These are phyloP conservation scores for Gymnopilus junonius DNA, from an alignment of 768 basidiomycete genomes.

Conservation along the genomic window DNA sequence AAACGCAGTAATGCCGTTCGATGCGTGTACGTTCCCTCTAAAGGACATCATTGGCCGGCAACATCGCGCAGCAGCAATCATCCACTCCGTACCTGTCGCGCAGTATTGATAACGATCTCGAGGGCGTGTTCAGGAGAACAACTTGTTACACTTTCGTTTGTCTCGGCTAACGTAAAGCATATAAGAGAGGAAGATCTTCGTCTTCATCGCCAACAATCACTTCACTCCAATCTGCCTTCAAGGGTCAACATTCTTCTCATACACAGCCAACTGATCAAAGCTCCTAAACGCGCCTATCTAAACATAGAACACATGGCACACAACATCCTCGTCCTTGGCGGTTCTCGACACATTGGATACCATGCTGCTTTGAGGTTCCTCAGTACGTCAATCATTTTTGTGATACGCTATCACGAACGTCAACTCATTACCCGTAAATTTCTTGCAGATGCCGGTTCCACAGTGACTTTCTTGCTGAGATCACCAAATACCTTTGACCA, in stretches of 20 bases:
- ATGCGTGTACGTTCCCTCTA: no score
- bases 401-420: neutral
- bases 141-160: no score
- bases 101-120: no score
- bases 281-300: neutral
- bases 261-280: neutral
- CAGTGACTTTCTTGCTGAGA: conserved; percentile 64
- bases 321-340: conserved; percentile 50
- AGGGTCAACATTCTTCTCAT: neutral
- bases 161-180: no score
- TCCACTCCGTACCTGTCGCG: no score
- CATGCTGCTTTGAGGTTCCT: conserved; percentile 45
- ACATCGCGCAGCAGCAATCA: no score
- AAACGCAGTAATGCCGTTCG: no score
- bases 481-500: conserved; percentile 50
- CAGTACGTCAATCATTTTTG: conserved; percentile 2
- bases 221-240: neutral
- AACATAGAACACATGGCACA: conserved; percentile 5
- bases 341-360: conserved; percentile 57
- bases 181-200: neutral
- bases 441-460: conserved; percentile 53
- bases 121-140: no score
- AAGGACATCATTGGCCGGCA: no score
- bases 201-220: neutral
- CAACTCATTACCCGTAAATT: neutral